Percentiles rank a stretch among this genome's conserved stretches.
Conservation (phyloP, 2,329 filamentous ascomycete genomes). For the Cladosporium cucumerinum region DNA sequence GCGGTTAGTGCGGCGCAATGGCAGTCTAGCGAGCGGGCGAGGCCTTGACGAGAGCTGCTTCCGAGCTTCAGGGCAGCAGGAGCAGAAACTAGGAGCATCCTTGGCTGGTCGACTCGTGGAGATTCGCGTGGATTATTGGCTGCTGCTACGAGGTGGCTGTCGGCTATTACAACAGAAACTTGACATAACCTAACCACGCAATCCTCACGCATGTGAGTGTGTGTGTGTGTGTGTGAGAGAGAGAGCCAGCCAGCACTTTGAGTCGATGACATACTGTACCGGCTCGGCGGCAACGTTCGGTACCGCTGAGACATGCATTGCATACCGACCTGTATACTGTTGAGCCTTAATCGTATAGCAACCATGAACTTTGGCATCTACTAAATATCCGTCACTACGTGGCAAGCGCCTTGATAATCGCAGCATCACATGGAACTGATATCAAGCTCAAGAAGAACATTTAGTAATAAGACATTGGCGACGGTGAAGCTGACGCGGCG, state of each 20-base stretch:
- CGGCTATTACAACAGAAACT: neutral
- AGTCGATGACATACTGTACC: neutral
- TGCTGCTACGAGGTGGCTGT: neutral
- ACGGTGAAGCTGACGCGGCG: neutral
- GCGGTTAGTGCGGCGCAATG: slow-evolving; percentile 7
- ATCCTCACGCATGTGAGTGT: neutral
- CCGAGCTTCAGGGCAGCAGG: neutral
- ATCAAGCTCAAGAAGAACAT: neutral
- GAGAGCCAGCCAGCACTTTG: neutral
- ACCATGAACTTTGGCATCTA: neutral
- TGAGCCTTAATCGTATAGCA: neutral
- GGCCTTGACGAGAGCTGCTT: neutral
- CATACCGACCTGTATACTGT: neutral
- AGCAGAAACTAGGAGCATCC: neutral
- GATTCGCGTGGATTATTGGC: neutral
- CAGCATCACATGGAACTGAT: neutral
- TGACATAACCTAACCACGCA: neutral
- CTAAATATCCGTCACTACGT: neutral
- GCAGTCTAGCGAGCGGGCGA: slow-evolving; percentile 2
- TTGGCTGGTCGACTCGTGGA: neutral
- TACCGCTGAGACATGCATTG: slow-evolving; percentile 2
- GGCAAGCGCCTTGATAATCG: neutral
- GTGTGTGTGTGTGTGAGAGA: no score
- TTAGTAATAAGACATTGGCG: neutral
- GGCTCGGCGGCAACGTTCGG: neutral